Evolutionary conservation across 208 protist genomes (phyloP), one percentile per base, ranked within the genome.

Genomic region (Leishmania arabica): DNA sequence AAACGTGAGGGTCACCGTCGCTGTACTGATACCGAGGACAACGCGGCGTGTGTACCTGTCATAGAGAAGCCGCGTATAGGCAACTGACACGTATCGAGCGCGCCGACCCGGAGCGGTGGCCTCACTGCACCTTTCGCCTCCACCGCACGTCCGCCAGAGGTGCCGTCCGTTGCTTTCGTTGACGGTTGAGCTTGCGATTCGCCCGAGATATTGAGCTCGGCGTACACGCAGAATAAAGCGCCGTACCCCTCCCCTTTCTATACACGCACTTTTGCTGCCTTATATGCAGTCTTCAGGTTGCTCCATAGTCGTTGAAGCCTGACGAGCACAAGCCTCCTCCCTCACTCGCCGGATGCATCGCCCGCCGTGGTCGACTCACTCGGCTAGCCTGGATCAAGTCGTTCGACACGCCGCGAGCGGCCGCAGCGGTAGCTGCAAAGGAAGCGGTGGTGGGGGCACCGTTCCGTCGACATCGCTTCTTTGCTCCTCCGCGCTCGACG

Each of bases 351-450:
- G 37, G 34, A 83, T 84, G 80, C 58, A 69, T n/a, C n/a, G 27
- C 15, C 49, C 66, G 34, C 37, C 56, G 37, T 70, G 66, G 7
- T 1, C 47, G 2, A n/a, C 37, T 2, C 66, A 72, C 19, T 60
- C 58, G 13, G 54, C 56, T n/a, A 84, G 80, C 54, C 80, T 84
- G 47, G 80, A 79, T 40, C 47, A 84, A 34, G 69, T 84, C 47
- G 74, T 84, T 49, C 74, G 73, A 40, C 74, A 62, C 62, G 66
- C 75, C 45, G 47, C 53, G n/a, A 54, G 40, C 8, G 34, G 31
- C 47, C 45, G n/a, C 45, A 37, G 31, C 42, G 27, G 9, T 40
- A 34, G 24, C 47, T n/a, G 58, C 3, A 54, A 27, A 45, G 24
- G 56, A n/a, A 70, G 70, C 37, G 42, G 77, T 4, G 37, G 21